phyloP scores from a whole-genome alignment of 2,329 filamentous ascomycete species.

The Scedosporium apiospermum region DNA sequence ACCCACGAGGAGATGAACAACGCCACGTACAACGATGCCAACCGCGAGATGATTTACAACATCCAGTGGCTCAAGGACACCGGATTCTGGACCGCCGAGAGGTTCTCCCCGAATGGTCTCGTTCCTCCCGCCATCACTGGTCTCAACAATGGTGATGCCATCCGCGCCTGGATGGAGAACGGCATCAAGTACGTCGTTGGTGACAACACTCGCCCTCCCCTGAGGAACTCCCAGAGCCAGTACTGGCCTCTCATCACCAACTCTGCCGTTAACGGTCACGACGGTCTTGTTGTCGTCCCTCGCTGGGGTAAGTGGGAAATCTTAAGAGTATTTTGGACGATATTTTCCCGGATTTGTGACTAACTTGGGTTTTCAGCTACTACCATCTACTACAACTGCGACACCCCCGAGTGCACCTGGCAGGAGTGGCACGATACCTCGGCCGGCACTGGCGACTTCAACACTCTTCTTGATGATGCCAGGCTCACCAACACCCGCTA shows the following conservation, averaged over 20 bases:
- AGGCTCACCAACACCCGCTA: conserved; percentile 44
- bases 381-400: conserved; percentile 57
- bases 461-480: conserved; percentile 39
- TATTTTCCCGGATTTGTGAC: neutral
- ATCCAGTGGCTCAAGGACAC: conserved; percentile 46
- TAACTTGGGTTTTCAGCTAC: conserved; percentile 27
- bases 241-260: conserved; percentile 48
- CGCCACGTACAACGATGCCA: conserved; percentile 46
- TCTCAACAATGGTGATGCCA: conserved; percentile 53
- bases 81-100: conserved; percentile 33
- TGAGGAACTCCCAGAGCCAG: conserved; percentile 40
- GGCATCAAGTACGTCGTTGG: conserved; percentile 53
- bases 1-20: conserved; percentile 50
- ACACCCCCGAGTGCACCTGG: conserved; percentile 44
- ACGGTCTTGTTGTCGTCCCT: conserved; percentile 45
- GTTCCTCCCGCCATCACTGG: conserved; percentile 56
- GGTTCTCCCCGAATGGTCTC: conserved; percentile 43
- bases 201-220: conserved; percentile 48
- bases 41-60: conserved; percentile 51
- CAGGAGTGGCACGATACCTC: conserved; percentile 53
- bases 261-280: conserved; percentile 40
- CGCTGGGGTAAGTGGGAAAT: conserved; percentile 29
- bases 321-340: neutral
- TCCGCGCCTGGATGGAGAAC: conserved; percentile 48
- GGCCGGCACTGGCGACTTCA: conserved; percentile 41